Conservation (phyloP, 108 stramenopile genomes). For the Nitzschia sp. region DNA sequence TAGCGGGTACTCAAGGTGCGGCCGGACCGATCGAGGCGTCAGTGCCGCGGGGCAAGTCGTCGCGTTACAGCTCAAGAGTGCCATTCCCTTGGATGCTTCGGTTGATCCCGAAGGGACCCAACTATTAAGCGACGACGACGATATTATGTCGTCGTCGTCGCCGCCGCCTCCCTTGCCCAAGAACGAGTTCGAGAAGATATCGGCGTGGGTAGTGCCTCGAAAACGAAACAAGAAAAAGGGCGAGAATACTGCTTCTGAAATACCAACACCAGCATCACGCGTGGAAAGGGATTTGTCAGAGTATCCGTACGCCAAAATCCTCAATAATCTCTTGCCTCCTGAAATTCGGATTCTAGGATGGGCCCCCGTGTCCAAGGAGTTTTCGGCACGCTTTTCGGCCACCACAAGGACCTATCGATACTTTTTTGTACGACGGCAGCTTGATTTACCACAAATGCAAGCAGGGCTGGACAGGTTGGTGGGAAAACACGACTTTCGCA, state of each 20-base stretch:
- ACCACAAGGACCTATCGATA: slow-evolving; percentile 91
- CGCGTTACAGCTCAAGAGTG: slow-evolving; percentile 81
- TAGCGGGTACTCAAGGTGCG: slow-evolving; percentile 90
- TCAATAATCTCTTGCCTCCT: slow-evolving; percentile 91
- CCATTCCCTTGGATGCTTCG: slow-evolving; percentile 51
- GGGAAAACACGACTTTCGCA: slow-evolving; percentile 97
- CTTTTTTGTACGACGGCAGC: slow-evolving; percentile 71
- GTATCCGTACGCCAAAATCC: slow-evolving; percentile 88
- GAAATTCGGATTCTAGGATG: slow-evolving; percentile 94
- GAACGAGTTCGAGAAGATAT: slow-evolving; percentile 50
- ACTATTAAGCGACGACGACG: slow-evolving; percentile 36
- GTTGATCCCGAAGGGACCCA: slow-evolving; percentile 28
- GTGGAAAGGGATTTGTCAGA: slow-evolving; percentile 59
- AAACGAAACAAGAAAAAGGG: slow-evolving; percentile 29
- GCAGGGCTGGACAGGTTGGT: slow-evolving; percentile 68
- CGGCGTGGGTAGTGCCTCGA: slow-evolving; percentile 53
- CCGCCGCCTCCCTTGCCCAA: slow-evolving; percentile 45
- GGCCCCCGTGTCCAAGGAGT: slow-evolving; percentile 89
- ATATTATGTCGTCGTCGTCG: neutral
- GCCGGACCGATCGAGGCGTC: slow-evolving; percentile 96
- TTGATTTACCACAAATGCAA: slow-evolving; percentile 80
- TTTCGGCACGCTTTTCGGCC: slow-evolving; percentile 93
- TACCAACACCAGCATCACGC: slow-evolving; percentile 6
- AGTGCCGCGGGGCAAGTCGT: slow-evolving; percentile 95
- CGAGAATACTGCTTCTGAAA: neutral